Conservation (phyloP, 805 yeast genomes). For the Ogataea naganishii region DNA sequence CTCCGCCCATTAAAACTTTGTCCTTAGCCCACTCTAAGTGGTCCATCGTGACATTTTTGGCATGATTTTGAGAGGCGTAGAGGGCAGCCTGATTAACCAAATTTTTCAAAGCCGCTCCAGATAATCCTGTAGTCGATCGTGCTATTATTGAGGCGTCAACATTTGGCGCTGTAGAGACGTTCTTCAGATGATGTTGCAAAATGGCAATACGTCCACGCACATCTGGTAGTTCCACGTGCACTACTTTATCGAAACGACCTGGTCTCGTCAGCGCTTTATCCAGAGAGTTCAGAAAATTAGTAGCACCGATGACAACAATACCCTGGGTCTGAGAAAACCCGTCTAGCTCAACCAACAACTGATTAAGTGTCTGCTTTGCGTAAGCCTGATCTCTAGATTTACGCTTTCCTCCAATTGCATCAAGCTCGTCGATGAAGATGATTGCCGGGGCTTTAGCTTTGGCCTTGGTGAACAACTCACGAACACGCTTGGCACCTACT, state of each 20-base stretch:
- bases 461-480: conserved; percentile 90
- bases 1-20: conserved; percentile 96
- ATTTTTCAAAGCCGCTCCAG: conserved; percentile 97
- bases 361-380: conserved; percentile 95
- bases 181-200: conserved; percentile 82
- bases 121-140: conserved; percentile 94
- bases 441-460: conserved; percentile 94
- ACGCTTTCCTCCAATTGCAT: conserved; percentile 97
- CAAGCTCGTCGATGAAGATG: conserved; percentile 93
- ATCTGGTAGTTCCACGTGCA: conserved; percentile 92
- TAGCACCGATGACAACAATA: conserved; percentile 93
- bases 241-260: conserved; percentile 95
- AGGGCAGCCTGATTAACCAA: conserved; percentile 97
- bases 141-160: conserved; percentile 90
- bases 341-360: conserved; percentile 89
- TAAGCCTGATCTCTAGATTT: conserved; percentile 97
- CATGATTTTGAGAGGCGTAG: conserved; percentile 88
- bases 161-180: conserved; percentile 74
- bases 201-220: conserved; percentile 96
- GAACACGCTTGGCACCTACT: conserved; percentile 96
- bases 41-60: conserved; percentile 78
- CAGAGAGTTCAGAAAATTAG: conserved; percentile 93
- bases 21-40: conserved; percentile 99
- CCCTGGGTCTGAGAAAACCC: conserved; percentile 92
- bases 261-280: conserved; percentile 98